phyloP scores from a whole-genome alignment of 495 filamentous ascomycete genomes.

The Gamarada debralockiae region DNA sequence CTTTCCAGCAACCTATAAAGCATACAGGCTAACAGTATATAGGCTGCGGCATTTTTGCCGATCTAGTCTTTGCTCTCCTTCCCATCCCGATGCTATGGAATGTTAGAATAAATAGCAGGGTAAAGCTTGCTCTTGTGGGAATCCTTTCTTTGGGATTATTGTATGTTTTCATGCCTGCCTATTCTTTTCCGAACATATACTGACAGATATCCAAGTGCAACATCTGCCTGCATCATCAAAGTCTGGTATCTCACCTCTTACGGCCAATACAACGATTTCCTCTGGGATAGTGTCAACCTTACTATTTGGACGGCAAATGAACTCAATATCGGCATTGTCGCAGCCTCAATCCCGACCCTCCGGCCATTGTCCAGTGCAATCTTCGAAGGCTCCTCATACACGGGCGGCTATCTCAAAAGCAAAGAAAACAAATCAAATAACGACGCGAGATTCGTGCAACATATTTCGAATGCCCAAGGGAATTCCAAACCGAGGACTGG shows the following conservation, averaged over 20 bases:
- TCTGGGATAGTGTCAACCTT: slow-evolving; percentile 38
- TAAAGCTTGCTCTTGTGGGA: slow-evolving; percentile 35
- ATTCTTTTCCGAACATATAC: background rate
- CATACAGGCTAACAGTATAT: too few species aligned
- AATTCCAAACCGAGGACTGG: too few species aligned
- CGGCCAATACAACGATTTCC: slow-evolving; percentile 38
- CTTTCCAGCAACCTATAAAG: too few species aligned
- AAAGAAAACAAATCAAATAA: background rate
- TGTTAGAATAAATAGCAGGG: too few species aligned
- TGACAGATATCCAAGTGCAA: slow-evolving; percentile 29
- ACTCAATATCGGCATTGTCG: slow-evolving; percentile 17
- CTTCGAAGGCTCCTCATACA: background rate
- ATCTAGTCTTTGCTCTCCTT: too few species aligned
- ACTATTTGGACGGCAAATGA: slow-evolving; percentile 30
- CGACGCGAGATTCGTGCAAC: too few species aligned
- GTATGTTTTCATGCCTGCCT: slow-evolving; percentile 21
- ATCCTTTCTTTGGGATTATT: slow-evolving; percentile 43
- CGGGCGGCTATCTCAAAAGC: background rate
- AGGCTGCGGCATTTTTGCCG: too few species aligned
- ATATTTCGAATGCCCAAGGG: too few species aligned
- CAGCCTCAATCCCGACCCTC: slow-evolving; percentile 12
- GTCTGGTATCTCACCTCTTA: slow-evolving; percentile 33
- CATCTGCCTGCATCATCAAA: slow-evolving; percentile 44
- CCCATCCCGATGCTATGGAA: too few species aligned
- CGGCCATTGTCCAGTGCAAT: slow-evolving; percentile 9